Base-by-base conservation (phyloP, 1,284 basidiomycete species). In the Cryptococcus floricola region DNA sequence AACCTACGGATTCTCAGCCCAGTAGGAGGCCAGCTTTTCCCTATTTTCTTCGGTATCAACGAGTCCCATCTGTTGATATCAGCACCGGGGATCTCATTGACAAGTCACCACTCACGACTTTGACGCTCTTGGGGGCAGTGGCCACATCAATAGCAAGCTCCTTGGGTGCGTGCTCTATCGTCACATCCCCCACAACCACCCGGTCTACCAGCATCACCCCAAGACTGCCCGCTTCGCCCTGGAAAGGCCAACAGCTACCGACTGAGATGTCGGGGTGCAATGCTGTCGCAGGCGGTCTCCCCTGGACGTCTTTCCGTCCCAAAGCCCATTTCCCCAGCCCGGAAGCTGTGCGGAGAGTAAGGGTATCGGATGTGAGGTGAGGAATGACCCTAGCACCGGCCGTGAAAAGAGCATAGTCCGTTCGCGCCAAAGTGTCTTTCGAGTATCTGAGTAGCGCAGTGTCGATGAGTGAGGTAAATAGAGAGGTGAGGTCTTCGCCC, bases 241-340 rank as follows among this genome's bases (percentile, higher is more conserved):
- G 78, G 77, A 98, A 91, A 2, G 95, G 89, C 94, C 94, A 98
- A 77, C 94, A 98, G 60, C 87, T 84, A 2, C 95, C 94, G 25
- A 85, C 84, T 53, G 87, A 82, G 25, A 81, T 81, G 57, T 73
- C 71, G 56, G 89, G 88, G 69, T 93, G 87, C 18, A 98, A 79
- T 1, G 90, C 91, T 0, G 85, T 88, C 45, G 91, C 84, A 0
- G 95, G 91, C 1, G 89, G 84, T 10, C 86, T 84, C 16, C 90
- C 93, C 48, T 86, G 80, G 5, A 85, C 83, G 54, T 80, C 80
- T 23, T 66, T 63, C 10, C 59, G 58, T 8, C 68, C 68, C 39
- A 64, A 56, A 7, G 70, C 39, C 19, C 55, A 49, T 38, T 62
- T 56, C 14, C 63, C 60, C 38, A 69, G 50, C 43, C 47, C 48